A percentile compares a stretch with the other conserved stretches of the same genome.
These are phyloP conservation scores for Mycena filopes DNA, from an alignment of 768 basidiomycete species.

Conservation along the genomic window DNA sequence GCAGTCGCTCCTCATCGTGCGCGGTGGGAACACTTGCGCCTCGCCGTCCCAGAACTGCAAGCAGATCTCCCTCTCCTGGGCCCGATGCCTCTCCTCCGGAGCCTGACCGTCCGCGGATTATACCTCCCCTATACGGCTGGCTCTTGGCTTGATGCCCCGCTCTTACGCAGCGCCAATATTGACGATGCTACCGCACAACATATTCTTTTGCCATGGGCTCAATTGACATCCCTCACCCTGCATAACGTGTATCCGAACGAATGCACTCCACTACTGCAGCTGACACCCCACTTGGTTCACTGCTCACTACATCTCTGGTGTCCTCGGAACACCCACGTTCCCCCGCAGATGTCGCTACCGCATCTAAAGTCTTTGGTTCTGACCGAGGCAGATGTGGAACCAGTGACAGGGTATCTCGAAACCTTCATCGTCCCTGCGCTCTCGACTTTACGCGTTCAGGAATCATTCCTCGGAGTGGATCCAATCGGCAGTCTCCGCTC, in stretches of 20 bases:
- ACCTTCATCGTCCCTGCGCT: not conserved
- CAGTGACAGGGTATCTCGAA: not conserved
- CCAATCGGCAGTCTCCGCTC: not conserved
- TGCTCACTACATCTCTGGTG: not conserved
- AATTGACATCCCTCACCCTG: not conserved
- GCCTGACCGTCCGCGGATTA: no score
- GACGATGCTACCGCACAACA: not conserved
- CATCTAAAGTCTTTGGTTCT: not conserved
- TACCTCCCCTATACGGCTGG: no score
- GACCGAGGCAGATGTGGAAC: no score
- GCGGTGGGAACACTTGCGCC: no score
- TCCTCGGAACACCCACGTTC: not conserved
- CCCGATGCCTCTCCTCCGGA: no score
- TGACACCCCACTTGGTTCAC: not conserved
- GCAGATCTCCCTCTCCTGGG: no score
- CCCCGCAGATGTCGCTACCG: not conserved
- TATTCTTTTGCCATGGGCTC: not conserved
- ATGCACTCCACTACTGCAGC: not conserved
- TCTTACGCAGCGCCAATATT: not conserved
- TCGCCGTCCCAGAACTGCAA: no score
- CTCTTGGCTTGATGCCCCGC: not conserved
- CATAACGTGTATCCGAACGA: not conserved
- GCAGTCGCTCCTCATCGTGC: no score
- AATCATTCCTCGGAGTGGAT: not conserved
- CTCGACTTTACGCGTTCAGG: not conserved